Evolutionary conservation across 805 yeast species (phyloP).

Genomic region (Yarrowia hollandica): DNA sequence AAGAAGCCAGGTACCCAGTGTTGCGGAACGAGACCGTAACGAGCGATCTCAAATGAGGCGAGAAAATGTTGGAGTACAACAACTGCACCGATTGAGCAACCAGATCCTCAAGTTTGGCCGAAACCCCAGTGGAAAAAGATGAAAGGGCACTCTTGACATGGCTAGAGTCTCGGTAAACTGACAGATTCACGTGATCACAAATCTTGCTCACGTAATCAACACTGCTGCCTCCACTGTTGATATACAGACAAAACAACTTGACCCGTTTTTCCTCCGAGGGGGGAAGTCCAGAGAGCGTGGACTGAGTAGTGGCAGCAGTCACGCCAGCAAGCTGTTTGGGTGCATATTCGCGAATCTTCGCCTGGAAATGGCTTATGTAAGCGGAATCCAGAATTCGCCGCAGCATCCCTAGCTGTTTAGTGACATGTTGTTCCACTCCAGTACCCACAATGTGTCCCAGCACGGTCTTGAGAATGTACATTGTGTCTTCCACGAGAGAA

Average conservation of each 20-base stretch:
- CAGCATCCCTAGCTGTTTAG: conserved; percentile 36
- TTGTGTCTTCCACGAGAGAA: conserved; percentile 83
- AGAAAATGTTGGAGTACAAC: conserved; percentile 45
- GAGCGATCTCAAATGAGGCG: conserved; percentile 42
- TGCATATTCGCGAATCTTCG: conserved; percentile 48
- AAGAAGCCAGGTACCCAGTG: conserved; percentile 44
- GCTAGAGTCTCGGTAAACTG: conserved; percentile 40
- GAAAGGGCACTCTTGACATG: conserved; percentile 31
- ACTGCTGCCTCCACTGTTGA: conserved; percentile 72
- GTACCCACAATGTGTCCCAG: conserved; percentile 67
- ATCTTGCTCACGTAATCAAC: conserved; percentile 58
- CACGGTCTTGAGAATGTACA: conserved; percentile 68
- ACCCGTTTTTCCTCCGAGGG: conserved; percentile 49
- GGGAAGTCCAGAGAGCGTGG: conserved; percentile 35
- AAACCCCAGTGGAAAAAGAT: conserved; percentile 39
- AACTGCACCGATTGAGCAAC: conserved; percentile 48
- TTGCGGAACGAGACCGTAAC: conserved; percentile 45
- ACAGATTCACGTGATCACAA: conserved; percentile 37
- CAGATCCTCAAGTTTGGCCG: conserved; percentile 43
- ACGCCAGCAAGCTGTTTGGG: conserved; percentile 41
- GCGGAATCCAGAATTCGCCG: conserved; percentile 56
- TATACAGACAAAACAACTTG: conserved; percentile 59
- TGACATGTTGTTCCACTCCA: conserved; percentile 60
- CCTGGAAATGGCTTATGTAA: conserved; percentile 56
- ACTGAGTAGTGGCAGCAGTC: conserved; percentile 30